Evolutionary conservation across 768 basidiomycete genomes (phyloP).

Genomic region (Butyriboletus loyo): DNA sequence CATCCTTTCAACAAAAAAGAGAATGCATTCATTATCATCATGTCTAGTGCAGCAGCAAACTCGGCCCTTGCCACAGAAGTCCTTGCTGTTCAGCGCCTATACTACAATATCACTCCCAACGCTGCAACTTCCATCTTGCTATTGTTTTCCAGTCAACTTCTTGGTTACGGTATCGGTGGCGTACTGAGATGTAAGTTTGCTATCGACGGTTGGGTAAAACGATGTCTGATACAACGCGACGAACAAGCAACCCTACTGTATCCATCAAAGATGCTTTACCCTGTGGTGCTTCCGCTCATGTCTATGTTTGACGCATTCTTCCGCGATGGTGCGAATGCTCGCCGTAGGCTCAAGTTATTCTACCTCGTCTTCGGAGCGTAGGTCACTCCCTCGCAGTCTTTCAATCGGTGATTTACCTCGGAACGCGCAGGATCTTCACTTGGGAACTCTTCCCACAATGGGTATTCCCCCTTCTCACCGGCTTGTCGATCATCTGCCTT

Average conservation of each 20-base stretch:
- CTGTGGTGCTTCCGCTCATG: slow-evolving; percentile 27
- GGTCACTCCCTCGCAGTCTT: slow-evolving; percentile 20
- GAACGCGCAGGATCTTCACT: slow-evolving; percentile 31
- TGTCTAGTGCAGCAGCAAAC: slow-evolving; percentile 53
- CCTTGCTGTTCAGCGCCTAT: slow-evolving; percentile 51
- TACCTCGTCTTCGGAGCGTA: slow-evolving; percentile 29
- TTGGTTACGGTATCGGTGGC: slow-evolving; percentile 57
- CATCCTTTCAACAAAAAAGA: slow-evolving; percentile 61
- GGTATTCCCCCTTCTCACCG: slow-evolving; percentile 59
- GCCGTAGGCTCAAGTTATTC: slow-evolving; percentile 38
- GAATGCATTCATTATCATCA: slow-evolving; percentile 56
- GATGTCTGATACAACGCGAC: not conserved
- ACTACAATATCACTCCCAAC: slow-evolving; percentile 52
- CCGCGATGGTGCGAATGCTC: slow-evolving; percentile 37
- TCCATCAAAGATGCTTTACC: slow-evolving; percentile 43
- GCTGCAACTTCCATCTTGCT: slow-evolving; percentile 44
- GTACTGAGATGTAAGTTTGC: slow-evolving; percentile 42
- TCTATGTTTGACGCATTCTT: slow-evolving; percentile 38
- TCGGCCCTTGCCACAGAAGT: slow-evolving; percentile 54
- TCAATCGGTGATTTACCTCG: not conserved
- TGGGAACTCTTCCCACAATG: slow-evolving; percentile 29
- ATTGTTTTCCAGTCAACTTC: slow-evolving; percentile 33
- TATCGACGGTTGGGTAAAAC: not conserved
- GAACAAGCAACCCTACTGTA: slow-evolving; percentile 36
- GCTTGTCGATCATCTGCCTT: slow-evolving; percentile 61